Percentiles rank a stretch among this genome's conserved stretches.
phyloP scores from a whole-genome alignment of 768 basidiomycete genomes.

The Tricholoma furcatifolium region DNA sequence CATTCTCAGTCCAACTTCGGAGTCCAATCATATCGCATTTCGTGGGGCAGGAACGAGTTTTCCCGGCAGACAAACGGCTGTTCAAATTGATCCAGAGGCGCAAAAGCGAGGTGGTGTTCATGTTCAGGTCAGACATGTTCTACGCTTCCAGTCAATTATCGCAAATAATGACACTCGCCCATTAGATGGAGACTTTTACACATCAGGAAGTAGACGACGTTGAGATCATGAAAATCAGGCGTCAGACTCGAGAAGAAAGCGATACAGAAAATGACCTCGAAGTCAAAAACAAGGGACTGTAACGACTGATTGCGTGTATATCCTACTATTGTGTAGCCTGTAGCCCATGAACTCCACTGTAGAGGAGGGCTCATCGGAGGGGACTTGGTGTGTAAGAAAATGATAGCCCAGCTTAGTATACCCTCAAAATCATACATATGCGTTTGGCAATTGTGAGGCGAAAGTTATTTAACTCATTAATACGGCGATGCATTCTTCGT shows the following conservation, averaged over 20 bases:
- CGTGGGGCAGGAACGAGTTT: slow-evolving; percentile 16
- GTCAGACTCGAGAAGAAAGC: slow-evolving; percentile 8
- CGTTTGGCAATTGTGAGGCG: too few species aligned
- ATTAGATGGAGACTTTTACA: slow-evolving; percentile 51
- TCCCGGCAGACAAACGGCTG: slow-evolving; percentile 20
- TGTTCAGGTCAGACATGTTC: slow-evolving; percentile 36
- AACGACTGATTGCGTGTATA: too few species aligned
- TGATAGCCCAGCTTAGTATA: too few species aligned
- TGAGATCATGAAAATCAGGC: background rate
- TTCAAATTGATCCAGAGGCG: slow-evolving; percentile 15
- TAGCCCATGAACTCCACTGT: too few species aligned
- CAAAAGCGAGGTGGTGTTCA: slow-evolving; percentile 35
- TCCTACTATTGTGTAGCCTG: too few species aligned
- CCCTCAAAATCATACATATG: too few species aligned
- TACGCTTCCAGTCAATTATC: background rate
- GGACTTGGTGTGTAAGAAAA: too few species aligned
- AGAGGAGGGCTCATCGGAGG: too few species aligned
- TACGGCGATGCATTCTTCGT: too few species aligned
- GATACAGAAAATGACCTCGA: slow-evolving; percentile 18
- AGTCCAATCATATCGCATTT: slow-evolving; percentile 22
- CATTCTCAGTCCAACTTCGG: slow-evolving; percentile 22
- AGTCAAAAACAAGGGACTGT: slow-evolving; percentile 6
- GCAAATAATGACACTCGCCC: background rate
- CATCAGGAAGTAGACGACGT: slow-evolving; percentile 28
- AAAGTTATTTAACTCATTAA: too few species aligned